Base-by-base conservation (phyloP, 805 yeast species). In the Wickerhamiella azymoides region DNA sequence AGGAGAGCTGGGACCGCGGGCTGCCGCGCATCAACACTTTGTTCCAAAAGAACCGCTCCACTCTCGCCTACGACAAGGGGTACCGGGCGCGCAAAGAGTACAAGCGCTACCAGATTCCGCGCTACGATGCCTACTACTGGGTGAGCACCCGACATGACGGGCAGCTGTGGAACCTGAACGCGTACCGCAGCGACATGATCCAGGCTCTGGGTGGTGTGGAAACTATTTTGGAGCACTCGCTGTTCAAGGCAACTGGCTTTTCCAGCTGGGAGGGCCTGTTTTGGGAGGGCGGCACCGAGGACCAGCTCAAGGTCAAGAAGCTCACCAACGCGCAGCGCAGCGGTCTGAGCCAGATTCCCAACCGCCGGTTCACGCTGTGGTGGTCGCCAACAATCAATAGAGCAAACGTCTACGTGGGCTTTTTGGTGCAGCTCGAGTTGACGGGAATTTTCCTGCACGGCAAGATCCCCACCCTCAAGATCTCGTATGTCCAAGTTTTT, bases 331-430 rank as follows among this genome's bases (percentile, higher is more conserved):
- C 99, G 1, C 99, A 92, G 68, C 71, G 98, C 57, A 80, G 96
- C 4, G 99, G 99, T 60, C 72, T 92, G 52, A 84, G 93, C 58
- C 99, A 92, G 65, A 89, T 92, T 57, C 99, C 99, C 2, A 92
- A 92, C 60, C 79, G 99, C 61, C 74, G 99, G 39, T 92, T 92
- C 60, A 92, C 98, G 0, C 67, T 92, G 26, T 92, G 99, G 99
- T 92, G 99, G 99, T 86, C 96, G 0, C 99, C 99, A 5, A 92
- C 99, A 0, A 92, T 92, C 56, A 92, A 92, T 58, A 74, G 99
- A 52, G 98, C 98, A 5, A 92, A 92, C 58, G 97, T 92, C 21
- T 92, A 92, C 59, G 96, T 92, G 47, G 99, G 99, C 24, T 92
- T 92, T 67, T 70, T 88, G 57, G 98, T 92, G 25, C 99, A 92